A percentile compares a stretch with the other conserved stretches of the same genome.
Evolutionary conservation across 75 land plant genomes (phyloP).

Genomic region (Sequoia sempervirens): DNA sequence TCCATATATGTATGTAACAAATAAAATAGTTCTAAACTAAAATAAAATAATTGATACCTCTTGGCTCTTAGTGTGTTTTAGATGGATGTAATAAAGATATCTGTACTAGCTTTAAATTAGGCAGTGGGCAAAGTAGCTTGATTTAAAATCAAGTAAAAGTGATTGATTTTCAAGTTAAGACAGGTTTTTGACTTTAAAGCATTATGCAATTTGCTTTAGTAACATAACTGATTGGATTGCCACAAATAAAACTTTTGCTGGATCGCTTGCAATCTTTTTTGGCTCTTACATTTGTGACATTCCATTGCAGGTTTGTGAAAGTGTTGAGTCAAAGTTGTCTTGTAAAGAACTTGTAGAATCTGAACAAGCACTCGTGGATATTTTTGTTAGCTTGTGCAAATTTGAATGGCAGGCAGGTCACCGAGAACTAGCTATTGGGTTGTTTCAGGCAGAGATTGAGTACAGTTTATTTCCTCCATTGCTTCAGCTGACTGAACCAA

Average conservation of each 20-base stretch:
- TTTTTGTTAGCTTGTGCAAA: constrained; percentile 81
- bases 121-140: not conserved
- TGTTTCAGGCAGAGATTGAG: constrained; percentile 89
- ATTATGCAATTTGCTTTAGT: not conserved
- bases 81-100: too few species aligned
- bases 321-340: not conserved
- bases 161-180: not conserved
- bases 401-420: constrained; percentile 98
- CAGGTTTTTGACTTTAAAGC: not conserved
- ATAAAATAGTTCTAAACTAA: too few species aligned
- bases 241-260: not conserved
- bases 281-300: not conserved
- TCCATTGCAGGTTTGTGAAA: constrained; percentile 3
- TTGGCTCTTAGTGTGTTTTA: too few species aligned
- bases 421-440: constrained; percentile 82
- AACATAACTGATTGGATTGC: not conserved
- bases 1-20: too few species aligned
- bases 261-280: not conserved
- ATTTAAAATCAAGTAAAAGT: not conserved
- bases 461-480: constrained; percentile 79
- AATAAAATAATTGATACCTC: too few species aligned
- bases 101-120: not conserved
- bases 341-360: constrained; percentile 29
- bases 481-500: constrained; percentile 57
- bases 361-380: constrained; percentile 72